phyloP scores from a whole-genome alignment of 2,329 filamentous ascomycete species.

The Ascosphaera acerosa region DNA sequence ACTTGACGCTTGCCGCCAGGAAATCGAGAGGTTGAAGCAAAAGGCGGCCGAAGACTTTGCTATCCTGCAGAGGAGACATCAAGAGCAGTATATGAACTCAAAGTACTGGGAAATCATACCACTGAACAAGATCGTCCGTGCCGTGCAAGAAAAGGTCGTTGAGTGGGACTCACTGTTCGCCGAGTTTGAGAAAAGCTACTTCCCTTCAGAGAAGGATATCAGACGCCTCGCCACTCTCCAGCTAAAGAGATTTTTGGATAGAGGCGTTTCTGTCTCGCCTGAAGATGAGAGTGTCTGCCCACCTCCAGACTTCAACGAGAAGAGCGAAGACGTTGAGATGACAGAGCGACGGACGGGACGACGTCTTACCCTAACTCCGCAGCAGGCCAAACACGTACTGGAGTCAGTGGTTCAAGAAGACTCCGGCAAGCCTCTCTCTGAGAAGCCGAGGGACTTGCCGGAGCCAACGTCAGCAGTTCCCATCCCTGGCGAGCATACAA shows the following conservation, averaged over 20 bases:
- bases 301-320: slow-evolving; percentile 14
- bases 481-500: slow-evolving; percentile 8
- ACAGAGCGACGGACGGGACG: slow-evolving; percentile 12
- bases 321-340: slow-evolving; percentile 5
- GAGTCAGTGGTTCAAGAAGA: slow-evolving; percentile 41
- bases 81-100: slow-evolving; percentile 75
- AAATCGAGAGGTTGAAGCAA: slow-evolving; percentile 53
- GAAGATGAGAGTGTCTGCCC: slow-evolving; percentile 37
- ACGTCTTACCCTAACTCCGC: slow-evolving; percentile 27
- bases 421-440: slow-evolving; percentile 15
- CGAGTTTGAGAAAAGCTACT: slow-evolving; percentile 78
- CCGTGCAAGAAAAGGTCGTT: slow-evolving; percentile 76
- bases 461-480: slow-evolving; percentile 5
- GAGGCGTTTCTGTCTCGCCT: slow-evolving; percentile 47
- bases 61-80: slow-evolving; percentile 47
- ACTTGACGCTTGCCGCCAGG: slow-evolving; percentile 50
- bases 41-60: slow-evolving; percentile 66
- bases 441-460: slow-evolving; percentile 4
- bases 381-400: slow-evolving; percentile 38
- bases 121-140: slow-evolving; percentile 64
- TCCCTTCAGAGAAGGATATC: slow-evolving; percentile 89
- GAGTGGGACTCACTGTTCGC: slow-evolving; percentile 82
- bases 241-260: slow-evolving; percentile 79
- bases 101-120: slow-evolving; percentile 95
- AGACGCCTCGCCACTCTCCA: slow-evolving; percentile 75